Conservation (phyloP, 192 early-diverging fungal genomes). For the Backusella westeae region DNA sequence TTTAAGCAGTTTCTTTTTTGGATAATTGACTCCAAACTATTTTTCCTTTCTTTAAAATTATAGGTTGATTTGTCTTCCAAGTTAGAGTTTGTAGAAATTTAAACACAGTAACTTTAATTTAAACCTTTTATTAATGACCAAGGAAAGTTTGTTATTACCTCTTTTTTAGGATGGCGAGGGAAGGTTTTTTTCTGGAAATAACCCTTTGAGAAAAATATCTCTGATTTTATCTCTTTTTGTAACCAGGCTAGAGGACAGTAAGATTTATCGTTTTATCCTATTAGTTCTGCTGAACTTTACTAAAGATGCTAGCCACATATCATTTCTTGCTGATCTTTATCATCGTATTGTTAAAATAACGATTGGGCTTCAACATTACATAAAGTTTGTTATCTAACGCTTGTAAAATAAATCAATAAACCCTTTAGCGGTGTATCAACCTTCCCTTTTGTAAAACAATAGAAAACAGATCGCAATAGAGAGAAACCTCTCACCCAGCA, state of each 20-base stretch:
- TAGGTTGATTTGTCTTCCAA: neutral
- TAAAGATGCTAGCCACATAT: neutral
- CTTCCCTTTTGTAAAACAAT: neutral
- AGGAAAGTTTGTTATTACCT: neutral
- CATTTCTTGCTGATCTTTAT: neutral
- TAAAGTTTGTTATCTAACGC: neutral
- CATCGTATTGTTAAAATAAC: neutral
- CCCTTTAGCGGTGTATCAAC: no score
- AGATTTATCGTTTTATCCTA: neutral
- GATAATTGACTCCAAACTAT: neutral
- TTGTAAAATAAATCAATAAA: neutral
- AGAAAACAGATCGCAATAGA: neutral
- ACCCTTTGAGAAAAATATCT: neutral
- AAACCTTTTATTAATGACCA: neutral
- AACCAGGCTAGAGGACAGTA: neutral
- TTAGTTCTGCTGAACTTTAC: neutral
- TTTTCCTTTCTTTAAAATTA: neutral
- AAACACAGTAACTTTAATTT: slow-evolving; percentile 2
- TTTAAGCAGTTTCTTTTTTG: neutral
- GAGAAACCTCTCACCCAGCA: no score
- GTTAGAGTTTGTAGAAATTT: neutral
- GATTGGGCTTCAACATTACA: neutral
- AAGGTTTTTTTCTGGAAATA: neutral
- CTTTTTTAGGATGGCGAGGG: neutral
- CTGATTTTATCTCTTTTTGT: neutral